Percentiles rank a stretch among this genome's conserved stretches.
Evolutionary conservation across 495 filamentous ascomycete species (phyloP).

Genomic region (Astrothelium macrocarpum): DNA sequence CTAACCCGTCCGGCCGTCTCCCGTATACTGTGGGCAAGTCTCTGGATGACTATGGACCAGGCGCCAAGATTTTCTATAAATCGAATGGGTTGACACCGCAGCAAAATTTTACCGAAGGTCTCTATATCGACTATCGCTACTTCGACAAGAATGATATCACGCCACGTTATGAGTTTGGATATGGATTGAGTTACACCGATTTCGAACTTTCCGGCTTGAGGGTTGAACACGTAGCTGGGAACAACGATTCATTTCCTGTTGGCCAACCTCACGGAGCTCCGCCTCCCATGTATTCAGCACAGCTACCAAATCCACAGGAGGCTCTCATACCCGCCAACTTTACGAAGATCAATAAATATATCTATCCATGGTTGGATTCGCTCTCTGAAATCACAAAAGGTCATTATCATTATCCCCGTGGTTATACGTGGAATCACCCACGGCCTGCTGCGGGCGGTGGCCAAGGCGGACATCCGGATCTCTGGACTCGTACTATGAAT

Average conservation of each 20-base stretch:
- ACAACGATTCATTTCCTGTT: not conserved
- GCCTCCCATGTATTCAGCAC: not conserved
- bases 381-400: conserved; percentile 43
- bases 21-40: conserved; percentile 85
- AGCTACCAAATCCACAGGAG: conserved; percentile 31
- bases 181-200: conserved; percentile 68
- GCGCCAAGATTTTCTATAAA: conserved; percentile 62
- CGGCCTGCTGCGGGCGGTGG: conserved; percentile 66
- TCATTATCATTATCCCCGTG: conserved; percentile 62
- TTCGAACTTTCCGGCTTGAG: conserved; percentile 54
- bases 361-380: conserved; percentile 74
- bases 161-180: conserved; percentile 71
- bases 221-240: not conserved
- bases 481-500: conserved; percentile 55
- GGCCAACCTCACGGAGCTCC: not conserved
- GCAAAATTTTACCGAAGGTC: conserved; percentile 71
- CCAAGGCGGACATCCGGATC: conserved; percentile 74
- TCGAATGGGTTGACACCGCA: conserved; percentile 68
- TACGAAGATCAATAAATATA: conserved; percentile 61
- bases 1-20: conserved; percentile 77
- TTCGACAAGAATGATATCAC: conserved; percentile 65
- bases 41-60: conserved; percentile 72
- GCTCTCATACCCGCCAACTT: conserved; percentile 60
- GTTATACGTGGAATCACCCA: conserved; percentile 46
- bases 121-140: conserved; percentile 84